A percentile compares a stretch with the other conserved stretches of the same genome.
phyloP scores from a whole-genome alignment of 2,329 filamentous ascomycete genomes.

The Trichoderma sp. region DNA sequence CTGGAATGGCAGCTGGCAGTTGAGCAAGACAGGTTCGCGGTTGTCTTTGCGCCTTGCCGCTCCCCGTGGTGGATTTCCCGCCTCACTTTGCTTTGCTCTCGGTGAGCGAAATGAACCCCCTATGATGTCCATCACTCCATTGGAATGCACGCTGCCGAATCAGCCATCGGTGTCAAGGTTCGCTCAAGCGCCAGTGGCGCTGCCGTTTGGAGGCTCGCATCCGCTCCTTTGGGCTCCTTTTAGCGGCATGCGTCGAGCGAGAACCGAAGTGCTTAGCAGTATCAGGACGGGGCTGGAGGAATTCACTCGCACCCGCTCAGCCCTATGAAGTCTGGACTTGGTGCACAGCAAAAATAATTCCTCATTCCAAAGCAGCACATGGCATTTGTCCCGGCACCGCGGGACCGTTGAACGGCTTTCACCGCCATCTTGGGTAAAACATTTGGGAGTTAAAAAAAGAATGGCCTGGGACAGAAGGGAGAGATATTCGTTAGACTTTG shows the following conservation, averaged over 20 bases:
- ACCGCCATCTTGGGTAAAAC: background rate
- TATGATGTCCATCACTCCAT: background rate
- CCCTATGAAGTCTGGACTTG: conserved; percentile 11
- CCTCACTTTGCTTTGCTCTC: background rate
- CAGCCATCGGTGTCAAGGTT: background rate
- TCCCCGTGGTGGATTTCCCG: background rate
- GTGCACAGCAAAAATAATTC: background rate
- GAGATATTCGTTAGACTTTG: background rate
- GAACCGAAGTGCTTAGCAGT: background rate
- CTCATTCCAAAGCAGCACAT: background rate
- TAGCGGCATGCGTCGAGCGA: conserved; percentile 1
- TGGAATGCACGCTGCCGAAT: background rate
- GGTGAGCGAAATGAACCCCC: background rate
- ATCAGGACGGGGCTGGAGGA: background rate
- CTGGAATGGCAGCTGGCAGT: conserved; percentile 1
- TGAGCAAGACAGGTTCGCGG: background rate
- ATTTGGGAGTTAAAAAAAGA: background rate
- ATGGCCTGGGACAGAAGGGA: background rate
- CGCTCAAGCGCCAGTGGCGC: conserved; percentile 20
- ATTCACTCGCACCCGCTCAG: conserved; percentile 5
- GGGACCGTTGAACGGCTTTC: background rate
- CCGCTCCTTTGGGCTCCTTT: conserved; percentile 1
- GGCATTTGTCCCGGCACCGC: background rate
- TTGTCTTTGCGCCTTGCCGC: background rate
- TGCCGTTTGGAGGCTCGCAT: background rate